These are phyloP conservation scores for Isabelozyma heimii DNA, from an alignment of 805 yeast genomes.

Conservation along the genomic window DNA sequence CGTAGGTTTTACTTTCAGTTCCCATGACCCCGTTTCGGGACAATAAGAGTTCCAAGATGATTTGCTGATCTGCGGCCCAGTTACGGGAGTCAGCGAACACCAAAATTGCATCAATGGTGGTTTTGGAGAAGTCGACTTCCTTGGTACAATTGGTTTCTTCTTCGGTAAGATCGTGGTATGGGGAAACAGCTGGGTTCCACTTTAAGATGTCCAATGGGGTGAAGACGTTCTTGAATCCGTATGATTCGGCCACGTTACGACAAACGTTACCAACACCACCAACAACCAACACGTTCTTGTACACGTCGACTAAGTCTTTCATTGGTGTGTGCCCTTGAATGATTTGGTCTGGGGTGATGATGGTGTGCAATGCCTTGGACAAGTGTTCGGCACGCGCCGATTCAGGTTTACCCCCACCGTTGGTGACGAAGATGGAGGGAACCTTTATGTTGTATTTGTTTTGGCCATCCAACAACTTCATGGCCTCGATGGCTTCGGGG, in stretches of 20 bases:
- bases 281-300: constrained; percentile 76
- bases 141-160: constrained; percentile 58
- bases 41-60: constrained; percentile 75
- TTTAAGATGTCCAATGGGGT: constrained; percentile 80
- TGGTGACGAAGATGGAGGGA: constrained; percentile 83
- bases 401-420: constrained; percentile 91
- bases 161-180: constrained; percentile 75
- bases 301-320: constrained; percentile 69
- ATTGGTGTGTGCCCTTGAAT: constrained; percentile 95
- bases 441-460: constrained; percentile 75
- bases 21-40: constrained; percentile 83
- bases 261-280: constrained; percentile 89
- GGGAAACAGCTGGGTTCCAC: constrained; percentile 85
- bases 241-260: constrained; percentile 75
- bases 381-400: constrained; percentile 69
- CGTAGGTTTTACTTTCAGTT: constrained; percentile 64
- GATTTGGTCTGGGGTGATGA: constrained; percentile 72
- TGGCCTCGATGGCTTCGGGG: constrained; percentile 74
- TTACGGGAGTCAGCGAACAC: constrained; percentile 91
- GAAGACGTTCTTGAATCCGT: constrained; percentile 80
- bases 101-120: constrained; percentile 73
- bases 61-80: constrained; percentile 93
- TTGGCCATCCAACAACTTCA: constrained; percentile 70
- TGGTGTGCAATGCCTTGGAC: constrained; percentile 54
- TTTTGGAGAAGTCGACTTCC: constrained; percentile 64